A percentile compares a stretch with the other conserved stretches of the same genome.
phyloP scores from a whole-genome alignment of 306 rosid genomes.

The Sicyos baderoa region DNA sequence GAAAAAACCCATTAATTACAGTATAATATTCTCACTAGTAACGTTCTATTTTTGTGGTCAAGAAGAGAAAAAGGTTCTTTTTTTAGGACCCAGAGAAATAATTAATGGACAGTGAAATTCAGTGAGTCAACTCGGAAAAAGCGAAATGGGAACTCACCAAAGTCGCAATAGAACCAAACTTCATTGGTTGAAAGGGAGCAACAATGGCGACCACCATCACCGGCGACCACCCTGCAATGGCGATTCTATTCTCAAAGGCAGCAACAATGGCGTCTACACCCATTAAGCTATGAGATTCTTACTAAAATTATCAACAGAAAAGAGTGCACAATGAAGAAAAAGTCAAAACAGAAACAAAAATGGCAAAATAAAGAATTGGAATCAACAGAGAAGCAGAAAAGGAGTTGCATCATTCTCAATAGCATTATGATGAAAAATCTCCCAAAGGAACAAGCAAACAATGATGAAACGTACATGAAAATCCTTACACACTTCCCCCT shows the following conservation, averaged over 20 bases:
- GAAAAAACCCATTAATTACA: neutral
- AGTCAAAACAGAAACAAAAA: neutral
- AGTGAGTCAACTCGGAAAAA: neutral
- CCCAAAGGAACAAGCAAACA: neutral
- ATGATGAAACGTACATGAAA: conserved; percentile 1
- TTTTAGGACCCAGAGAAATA: neutral
- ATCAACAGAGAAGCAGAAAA: neutral
- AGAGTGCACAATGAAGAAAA: neutral
- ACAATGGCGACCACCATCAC: neutral
- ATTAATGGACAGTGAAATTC: neutral
- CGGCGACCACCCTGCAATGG: neutral
- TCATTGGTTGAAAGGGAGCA: neutral
- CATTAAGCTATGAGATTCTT: neutral
- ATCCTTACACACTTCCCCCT: neutral
- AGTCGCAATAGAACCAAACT: neutral
- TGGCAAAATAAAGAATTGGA: conserved; percentile 3
- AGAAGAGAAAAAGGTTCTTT: no score
- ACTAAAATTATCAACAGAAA: neutral
- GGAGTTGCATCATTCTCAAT: neutral
- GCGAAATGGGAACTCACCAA: neutral
- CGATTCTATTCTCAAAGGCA: neutral
- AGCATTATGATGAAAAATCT: neutral
- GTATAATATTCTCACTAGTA: neutral
- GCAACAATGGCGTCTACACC: conserved; percentile 1
- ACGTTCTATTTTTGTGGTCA: neutral